A percentile compares a stretch with the other conserved stretches of the same genome.
These are phyloP conservation scores for Pyrenochaeta sp. DNA, from an alignment of 2,329 filamentous ascomycete genomes.

Conservation along the genomic window DNA sequence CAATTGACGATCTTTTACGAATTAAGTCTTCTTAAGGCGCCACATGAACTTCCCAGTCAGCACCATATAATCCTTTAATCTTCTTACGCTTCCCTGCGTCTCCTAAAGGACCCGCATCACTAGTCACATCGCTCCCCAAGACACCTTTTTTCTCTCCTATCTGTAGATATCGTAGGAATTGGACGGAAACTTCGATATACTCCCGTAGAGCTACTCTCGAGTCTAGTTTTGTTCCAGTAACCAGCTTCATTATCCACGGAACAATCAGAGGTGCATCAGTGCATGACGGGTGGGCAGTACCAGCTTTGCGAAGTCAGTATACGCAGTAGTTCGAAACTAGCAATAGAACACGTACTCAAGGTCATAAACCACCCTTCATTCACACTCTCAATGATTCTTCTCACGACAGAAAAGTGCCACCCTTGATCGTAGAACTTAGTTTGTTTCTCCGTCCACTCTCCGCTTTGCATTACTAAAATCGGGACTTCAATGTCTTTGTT, in stretches of 20 bases:
- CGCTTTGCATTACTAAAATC: slow-evolving; percentile 68
- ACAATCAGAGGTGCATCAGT: slow-evolving; percentile 73
- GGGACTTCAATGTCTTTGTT: slow-evolving; percentile 68
- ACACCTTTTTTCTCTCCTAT: slow-evolving; percentile 56
- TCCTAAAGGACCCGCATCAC: slow-evolving; percentile 46
- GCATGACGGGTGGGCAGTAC: slow-evolving; percentile 66
- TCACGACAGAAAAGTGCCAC: slow-evolving; percentile 71
- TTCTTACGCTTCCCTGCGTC: slow-evolving; percentile 35
- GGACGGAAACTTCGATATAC: slow-evolving; percentile 67
- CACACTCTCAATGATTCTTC: slow-evolving; percentile 62
- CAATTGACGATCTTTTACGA: background rate
- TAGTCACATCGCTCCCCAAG: slow-evolving; percentile 59
- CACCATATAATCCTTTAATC: slow-evolving; percentile 35
- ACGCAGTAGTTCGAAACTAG: background rate
- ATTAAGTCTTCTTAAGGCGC: slow-evolving; percentile 33
- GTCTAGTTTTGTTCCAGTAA: slow-evolving; percentile 68
- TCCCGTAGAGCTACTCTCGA: slow-evolving; percentile 64
- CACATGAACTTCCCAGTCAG: slow-evolving; percentile 56
- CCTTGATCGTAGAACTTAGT: slow-evolving; percentile 67
- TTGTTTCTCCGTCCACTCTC: slow-evolving; percentile 68
- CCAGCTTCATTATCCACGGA: slow-evolving; percentile 67
- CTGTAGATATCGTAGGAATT: slow-evolving; percentile 63
- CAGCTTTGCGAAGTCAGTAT: slow-evolving; percentile 23
- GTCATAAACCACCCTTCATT: slow-evolving; percentile 59
- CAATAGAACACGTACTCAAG: slow-evolving; percentile 35